phyloP scores from a whole-genome alignment of 768 basidiomycete species.

The Suillus fuscotomentosus region DNA sequence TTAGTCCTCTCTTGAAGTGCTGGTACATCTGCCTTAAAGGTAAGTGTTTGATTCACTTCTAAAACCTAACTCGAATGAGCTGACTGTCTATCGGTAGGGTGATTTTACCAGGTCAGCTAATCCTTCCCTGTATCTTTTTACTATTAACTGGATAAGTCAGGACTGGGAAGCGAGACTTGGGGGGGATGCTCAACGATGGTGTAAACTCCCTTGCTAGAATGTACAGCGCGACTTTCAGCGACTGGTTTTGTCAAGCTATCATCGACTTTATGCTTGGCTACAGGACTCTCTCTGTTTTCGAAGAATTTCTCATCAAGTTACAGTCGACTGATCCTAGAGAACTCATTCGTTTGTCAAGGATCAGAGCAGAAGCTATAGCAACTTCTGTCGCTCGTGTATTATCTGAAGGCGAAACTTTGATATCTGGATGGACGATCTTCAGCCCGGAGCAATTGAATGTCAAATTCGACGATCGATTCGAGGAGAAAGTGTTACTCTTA shows the following conservation, averaged over 20 bases:
- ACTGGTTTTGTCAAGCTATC: conserved; percentile 97
- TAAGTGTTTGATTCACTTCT: conserved; percentile 17
- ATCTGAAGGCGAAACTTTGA: conserved; percentile 68
- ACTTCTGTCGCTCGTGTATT: conserved; percentile 79
- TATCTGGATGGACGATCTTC: conserved; percentile 92
- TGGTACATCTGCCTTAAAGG: conserved; percentile 95
- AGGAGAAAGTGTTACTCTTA: conserved; percentile 91
- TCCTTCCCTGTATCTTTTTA: not conserved
- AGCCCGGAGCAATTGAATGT: conserved; percentile 75
- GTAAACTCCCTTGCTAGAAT: conserved; percentile 91
- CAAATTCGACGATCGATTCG: conserved; percentile 76
- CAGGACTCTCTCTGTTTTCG: conserved; percentile 84
- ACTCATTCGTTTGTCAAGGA: conserved; percentile 82
- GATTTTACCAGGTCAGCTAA: conserved; percentile 75
- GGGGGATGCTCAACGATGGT: conserved; percentile 92
- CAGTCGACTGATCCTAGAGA: conserved; percentile 92
- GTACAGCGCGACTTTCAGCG: conserved; percentile 87
- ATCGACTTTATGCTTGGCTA: conserved; percentile 91
- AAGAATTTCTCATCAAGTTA: conserved; percentile 87
- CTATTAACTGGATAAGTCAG: conserved; percentile 36
- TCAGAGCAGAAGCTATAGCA: conserved; percentile 90
- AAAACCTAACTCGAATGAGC: not conserved
- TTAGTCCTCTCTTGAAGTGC: conserved; percentile 49
- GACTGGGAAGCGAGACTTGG: conserved; percentile 93
- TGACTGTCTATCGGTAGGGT: conserved; percentile 43